Conservation (phyloP, 176 grass and related monocot genomes). For the Paspalum vaginatum region DNA sequence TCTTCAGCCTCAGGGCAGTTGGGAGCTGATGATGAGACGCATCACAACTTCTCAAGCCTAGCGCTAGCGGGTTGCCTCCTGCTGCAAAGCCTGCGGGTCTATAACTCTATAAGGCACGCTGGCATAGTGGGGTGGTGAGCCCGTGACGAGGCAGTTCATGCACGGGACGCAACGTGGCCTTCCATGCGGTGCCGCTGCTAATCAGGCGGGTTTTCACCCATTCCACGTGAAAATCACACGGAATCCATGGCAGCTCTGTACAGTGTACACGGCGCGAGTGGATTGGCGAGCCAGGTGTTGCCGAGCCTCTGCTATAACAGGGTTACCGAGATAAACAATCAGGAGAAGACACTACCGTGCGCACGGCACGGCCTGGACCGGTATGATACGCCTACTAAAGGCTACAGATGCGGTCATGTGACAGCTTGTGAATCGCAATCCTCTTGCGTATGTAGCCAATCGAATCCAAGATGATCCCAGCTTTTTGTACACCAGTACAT, state of each 20-base stretch:
- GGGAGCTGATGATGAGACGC: too few species aligned
- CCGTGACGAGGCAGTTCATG: neutral
- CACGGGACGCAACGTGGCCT: neutral
- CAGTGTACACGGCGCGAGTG: neutral
- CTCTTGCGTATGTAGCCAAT: neutral
- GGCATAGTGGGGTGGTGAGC: neutral
- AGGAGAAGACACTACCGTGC: neutral
- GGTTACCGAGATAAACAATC: neutral
- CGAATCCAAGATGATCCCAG: neutral
- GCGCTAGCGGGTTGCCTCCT: too few species aligned
- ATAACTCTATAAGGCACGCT: too few species aligned
- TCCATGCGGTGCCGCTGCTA: neutral
- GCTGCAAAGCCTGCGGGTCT: too few species aligned
- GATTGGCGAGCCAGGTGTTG: neutral
- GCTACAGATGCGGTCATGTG: neutral
- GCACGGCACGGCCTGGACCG: neutral
- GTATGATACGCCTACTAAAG: neutral
- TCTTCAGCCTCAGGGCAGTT: too few species aligned
- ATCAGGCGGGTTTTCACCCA: neutral
- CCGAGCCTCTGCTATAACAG: neutral
- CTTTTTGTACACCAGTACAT: neutral
- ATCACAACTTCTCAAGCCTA: too few species aligned
- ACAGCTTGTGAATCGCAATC: constrained; percentile 18
- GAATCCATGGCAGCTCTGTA: neutral
- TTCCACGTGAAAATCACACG: constrained; percentile 19